Base-by-base conservation (phyloP, 2,329 filamentous ascomycete genomes). In the Neurospora sp. region DNA sequence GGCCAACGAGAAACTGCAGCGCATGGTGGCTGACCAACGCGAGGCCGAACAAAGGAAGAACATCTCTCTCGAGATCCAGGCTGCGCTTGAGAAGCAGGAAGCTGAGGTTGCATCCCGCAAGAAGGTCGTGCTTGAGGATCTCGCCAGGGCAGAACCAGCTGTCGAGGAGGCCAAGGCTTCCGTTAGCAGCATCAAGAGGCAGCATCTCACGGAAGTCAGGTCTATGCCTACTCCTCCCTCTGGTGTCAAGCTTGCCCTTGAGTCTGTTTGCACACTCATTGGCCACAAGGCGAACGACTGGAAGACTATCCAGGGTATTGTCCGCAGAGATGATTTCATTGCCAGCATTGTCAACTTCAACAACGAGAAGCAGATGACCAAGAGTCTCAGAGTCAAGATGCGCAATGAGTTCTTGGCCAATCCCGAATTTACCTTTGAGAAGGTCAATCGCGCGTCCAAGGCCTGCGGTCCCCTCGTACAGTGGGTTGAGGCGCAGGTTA, bases 101-200 rank as follows among this genome's bases (percentile, higher is more conserved):
- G 87, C 90, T 68, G 92, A 96, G 79, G 93, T 99, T 62, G 91
- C 93, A 3, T 84, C 87, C 74, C 90, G 96, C 73, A 91, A 88
- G 79, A 90, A 95, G 80, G 89, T 97, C 70, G 96, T 98, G 42
- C 82, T 97, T 75, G 86, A 89, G 75, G 96, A 99, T 82, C 84
- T 99, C 71, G 95, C 93, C 38, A 91, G 89, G 78, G 96, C 96
- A 15, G 95, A 98, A 78, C 96, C 96, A 9, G 96, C 96, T 67
- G 96, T 99, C 69, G 83, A 92, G 72, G 93, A 97, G 80, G 96
- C 96, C 67, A 93, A 96, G 83, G 93, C 93, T 79, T 97, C 94
- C 81, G 96, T 99, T 80, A 96, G 92, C 83, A 97, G 96, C 84
- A 99, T 99, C 84, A 99, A 98, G 84, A 90, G 92, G 78, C 93